These are phyloP conservation scores for Senecio squalidus DNA, from an alignment of 140 eudicot species.

Conservation along the genomic window DNA sequence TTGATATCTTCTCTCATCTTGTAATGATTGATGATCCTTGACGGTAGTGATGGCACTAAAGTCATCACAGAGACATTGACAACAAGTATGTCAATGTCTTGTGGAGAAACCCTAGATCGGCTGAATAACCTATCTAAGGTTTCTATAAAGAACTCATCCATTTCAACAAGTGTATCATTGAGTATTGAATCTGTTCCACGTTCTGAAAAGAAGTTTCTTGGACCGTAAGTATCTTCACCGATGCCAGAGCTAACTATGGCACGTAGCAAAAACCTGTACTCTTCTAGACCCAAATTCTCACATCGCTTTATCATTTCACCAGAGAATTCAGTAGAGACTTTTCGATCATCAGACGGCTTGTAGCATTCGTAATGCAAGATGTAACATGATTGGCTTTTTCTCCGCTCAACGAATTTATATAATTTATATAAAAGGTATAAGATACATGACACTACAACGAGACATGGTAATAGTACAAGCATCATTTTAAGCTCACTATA, in stretches of 20 bases:
- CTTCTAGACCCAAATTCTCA: constrained; percentile 39
- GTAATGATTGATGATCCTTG: constrained; percentile 47
- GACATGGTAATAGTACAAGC: constrained; percentile 16
- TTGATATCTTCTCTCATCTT: constrained; percentile 51
- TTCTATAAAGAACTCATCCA: constrained; percentile 41
- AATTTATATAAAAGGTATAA: constrained; percentile 16
- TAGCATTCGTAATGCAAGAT: constrained; percentile 55
- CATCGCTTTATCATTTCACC: constrained; percentile 32
- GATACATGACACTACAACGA: constrained; percentile 9
- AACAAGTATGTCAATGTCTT: constrained; percentile 47
- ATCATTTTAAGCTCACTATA: constrained; percentile 2
- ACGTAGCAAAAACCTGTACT: constrained; percentile 35
- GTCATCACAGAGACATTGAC: constrained; percentile 49
- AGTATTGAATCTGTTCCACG: constrained; percentile 27
- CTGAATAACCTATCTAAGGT: constrained; percentile 38
- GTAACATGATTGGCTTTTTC: constrained; percentile 37
- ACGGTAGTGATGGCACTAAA: constrained; percentile 40
- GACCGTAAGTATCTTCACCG: constrained; percentile 53
- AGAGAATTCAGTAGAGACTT: constrained; percentile 30
- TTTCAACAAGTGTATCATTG: constrained; percentile 28
- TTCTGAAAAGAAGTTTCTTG: constrained; percentile 39
- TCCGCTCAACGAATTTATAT: constrained; percentile 18
- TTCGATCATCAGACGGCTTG: constrained; percentile 46
- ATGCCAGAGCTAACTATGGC: constrained; percentile 54
- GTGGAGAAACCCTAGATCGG: constrained; percentile 29